A percentile compares a stretch with the other conserved stretches of the same genome.
Evolutionary conservation across 352 stramenopile species (phyloP).

Genomic region (Thraustochytrium sp.): DNA sequence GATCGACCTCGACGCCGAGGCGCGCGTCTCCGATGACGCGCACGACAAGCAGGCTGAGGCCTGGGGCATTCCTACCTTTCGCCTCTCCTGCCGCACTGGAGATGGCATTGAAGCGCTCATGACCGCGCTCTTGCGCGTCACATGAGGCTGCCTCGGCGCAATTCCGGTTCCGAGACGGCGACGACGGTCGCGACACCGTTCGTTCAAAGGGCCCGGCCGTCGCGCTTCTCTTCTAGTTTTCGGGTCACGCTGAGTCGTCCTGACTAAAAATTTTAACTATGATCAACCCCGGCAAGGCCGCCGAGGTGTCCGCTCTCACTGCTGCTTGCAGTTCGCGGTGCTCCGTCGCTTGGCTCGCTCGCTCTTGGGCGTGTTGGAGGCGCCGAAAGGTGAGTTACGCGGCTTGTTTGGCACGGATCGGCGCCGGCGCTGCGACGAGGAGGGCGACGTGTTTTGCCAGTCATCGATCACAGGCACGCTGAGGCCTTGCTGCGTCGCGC

Average conservation of each 20-base stretch:
- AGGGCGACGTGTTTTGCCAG: background rate
- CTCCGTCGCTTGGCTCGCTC: background rate
- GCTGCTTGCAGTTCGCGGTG: background rate
- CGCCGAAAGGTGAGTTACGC: background rate
- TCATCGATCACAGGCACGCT: background rate
- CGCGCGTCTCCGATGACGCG: background rate
- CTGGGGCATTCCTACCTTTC: constrained; percentile 23
- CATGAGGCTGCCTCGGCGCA: background rate
- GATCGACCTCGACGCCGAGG: background rate
- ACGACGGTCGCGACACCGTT: too few relatives aligned
- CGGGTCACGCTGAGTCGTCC: too few relatives aligned
- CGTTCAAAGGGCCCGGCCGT: too few relatives aligned
- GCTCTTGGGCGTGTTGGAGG: background rate
- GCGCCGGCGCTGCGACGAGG: background rate
- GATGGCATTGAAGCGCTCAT: background rate
- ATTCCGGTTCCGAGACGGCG: background rate
- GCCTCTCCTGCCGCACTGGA: constrained; percentile 14
- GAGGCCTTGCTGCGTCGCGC: background rate
- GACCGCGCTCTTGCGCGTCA: background rate
- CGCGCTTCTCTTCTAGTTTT: background rate
- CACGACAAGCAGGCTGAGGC: constrained; percentile 3
- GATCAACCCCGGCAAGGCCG: too few relatives aligned
- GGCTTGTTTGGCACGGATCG: background rate
- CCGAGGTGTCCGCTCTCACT: too few relatives aligned
- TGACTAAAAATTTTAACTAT: too few relatives aligned